phyloP scores from a whole-genome alignment of 257 asterid genomes.

The Plectranthus barbatus region DNA sequence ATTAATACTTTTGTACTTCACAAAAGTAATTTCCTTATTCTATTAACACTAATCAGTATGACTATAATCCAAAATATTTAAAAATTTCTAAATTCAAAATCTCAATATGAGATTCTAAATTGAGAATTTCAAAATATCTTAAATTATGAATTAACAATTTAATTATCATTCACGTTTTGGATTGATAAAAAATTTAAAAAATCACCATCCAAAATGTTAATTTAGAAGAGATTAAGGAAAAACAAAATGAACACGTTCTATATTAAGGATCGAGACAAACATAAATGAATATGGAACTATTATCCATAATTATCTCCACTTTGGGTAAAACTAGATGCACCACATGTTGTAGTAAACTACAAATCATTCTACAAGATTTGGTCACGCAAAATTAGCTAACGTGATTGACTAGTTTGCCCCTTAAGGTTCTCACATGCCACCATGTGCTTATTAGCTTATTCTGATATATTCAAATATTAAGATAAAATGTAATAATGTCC shows the following conservation, averaged over 20 bases:
- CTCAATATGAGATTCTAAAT: not conserved
- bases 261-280: too few species aligned
- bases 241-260: not conserved
- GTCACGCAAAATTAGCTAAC: not conserved
- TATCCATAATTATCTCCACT: too few species aligned
- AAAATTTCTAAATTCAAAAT: too few species aligned
- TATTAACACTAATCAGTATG: not conserved
- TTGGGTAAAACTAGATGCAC: constrained; percentile 1
- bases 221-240: not conserved
- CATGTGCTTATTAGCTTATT: not conserved
- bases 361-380: not conserved
- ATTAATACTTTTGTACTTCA: not conserved
- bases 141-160: too few species aligned
- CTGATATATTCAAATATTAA: not conserved
- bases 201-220: too few species aligned
- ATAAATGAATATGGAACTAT: too few species aligned
- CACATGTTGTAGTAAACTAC: not conserved
- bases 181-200: too few species aligned
- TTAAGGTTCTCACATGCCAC: constrained; percentile 1
- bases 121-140: too few species aligned
- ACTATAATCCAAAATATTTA: too few species aligned
- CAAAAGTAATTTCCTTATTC: not conserved
- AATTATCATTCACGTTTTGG: too few species aligned
- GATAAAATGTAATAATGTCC: too few species aligned
- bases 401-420: constrained; percentile 10